phyloP scores from a whole-genome alignment of 371 early-diverging fungal genomes.

The Mortierella sp. region DNA sequence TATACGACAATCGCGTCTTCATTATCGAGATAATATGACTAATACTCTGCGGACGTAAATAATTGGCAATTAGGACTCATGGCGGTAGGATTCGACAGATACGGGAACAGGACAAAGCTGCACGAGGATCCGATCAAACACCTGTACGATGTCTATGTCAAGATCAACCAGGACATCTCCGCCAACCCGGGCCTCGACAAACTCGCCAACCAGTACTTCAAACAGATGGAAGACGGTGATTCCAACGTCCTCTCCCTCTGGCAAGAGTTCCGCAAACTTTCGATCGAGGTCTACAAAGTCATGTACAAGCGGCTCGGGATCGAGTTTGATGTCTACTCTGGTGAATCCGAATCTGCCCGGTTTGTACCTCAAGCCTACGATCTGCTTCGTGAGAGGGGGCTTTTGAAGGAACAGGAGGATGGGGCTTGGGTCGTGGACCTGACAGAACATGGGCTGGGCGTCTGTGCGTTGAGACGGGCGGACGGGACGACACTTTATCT shows the following conservation, averaged over 20 bases:
- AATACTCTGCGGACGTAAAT: neutral
- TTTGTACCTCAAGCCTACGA: conserved; percentile 79
- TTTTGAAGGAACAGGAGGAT: conserved; percentile 65
- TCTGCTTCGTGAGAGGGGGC: conserved; percentile 66
- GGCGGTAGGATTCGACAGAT: conserved; percentile 91
- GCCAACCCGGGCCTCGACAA: conserved; percentile 72
- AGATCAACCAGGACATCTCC: conserved; percentile 80
- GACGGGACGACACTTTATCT: conserved; percentile 97
- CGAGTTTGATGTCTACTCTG: conserved; percentile 96
- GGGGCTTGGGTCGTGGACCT: conserved; percentile 87
- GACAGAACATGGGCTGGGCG: conserved; percentile 78
- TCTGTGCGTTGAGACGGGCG: conserved; percentile 82
- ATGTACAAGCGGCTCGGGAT: conserved; percentile 92
- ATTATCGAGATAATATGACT: neutral
- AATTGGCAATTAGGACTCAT: conserved; percentile 74
- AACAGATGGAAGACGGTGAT: conserved; percentile 93
- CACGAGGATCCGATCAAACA: conserved; percentile 92
- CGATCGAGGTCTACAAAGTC: conserved; percentile 88
- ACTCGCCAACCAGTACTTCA: conserved; percentile 92
- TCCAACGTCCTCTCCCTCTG: conserved; percentile 81
- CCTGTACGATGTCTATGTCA: conserved; percentile 96
- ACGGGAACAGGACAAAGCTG: conserved; percentile 87
- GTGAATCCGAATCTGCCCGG: conserved; percentile 91
- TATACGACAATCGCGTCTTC: neutral
- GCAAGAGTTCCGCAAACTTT: conserved; percentile 89